Evolutionary conservation across 2,329 filamentous ascomycete genomes (phyloP), one percentile per base, ranked within the genome.

Genomic region (Sarocladium kiliense): DNA sequence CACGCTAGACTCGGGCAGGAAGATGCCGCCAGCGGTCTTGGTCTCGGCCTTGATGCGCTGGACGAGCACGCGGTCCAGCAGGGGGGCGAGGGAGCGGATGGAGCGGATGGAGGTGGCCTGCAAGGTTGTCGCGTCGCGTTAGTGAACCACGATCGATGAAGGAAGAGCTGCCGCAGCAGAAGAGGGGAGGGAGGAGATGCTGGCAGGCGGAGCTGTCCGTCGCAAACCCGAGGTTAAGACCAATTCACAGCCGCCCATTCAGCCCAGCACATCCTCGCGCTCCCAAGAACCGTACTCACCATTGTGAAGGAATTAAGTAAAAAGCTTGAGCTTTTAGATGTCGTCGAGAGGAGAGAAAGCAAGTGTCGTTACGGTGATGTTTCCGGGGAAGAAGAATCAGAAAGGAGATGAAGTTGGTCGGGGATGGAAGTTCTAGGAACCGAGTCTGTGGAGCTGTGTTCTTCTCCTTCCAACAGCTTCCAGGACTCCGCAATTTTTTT

Each of bases 41-140:
- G 91, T 76, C 78, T 97, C 93, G 68, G 93, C 89, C 81, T 97
- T 97, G 78, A 97, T 78, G 76, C 94, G 91, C 86, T 99, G 94
- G 65, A 99, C 91, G 62, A 99, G 88, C 65, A 99, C 91, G 67
- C 94, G 93, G 85, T 99, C 94, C 76, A 99, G 87, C 64, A 99
- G 92, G 60, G 94, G 94, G 58, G 87, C 89, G 67, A 99, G 92
- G 68, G 87, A 86, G 78, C 93, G 94, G 85, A 99, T 92, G 73
- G 89, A 95, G 75, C 93, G 94, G 79, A 97, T 84, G 63, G 92
- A 83, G 70, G 84, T 86, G 64, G 83, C 75, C 84, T 87, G 58
- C 3, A 23, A 3, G 26, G 4, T 27, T 5, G 27, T 23, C 26
- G 19, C 14, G 30, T 44, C 39, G 23, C 12, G 9, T 18, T 32